Base-by-base conservation (phyloP, 306 rosid genomes). In the Spatholobus suberectus region DNA sequence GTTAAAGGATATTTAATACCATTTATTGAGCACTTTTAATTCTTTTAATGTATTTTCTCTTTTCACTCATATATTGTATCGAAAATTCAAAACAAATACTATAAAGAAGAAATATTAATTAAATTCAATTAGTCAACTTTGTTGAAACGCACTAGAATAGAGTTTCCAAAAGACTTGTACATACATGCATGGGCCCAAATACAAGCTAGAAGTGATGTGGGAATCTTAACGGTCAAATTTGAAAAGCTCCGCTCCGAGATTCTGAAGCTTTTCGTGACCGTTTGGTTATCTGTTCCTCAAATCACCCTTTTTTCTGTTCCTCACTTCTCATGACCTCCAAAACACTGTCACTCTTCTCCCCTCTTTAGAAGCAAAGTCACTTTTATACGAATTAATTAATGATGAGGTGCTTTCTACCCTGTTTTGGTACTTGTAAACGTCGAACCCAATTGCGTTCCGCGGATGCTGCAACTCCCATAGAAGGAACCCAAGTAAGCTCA, bases 321-420 rank as follows among this genome's bases (percentile, higher is more conserved):
- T 63, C 75, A 38, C 18, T n/a, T 23, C 20, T 43, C 41, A 40
- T 12, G 61, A 71, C 15, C 14, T 63, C 67, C 46, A 54, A 18
- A 47, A 35, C 82, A 32, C 40, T 38, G 70, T 14, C 20, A 29
- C 34, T 69, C 35, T 38, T 46, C 27, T 34, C 37, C 63, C 32
- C 24, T 71, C 82, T 78, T 75, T 54, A 63, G 23, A 8, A 34
- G 29, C 34, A 76, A 84, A 87, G 87, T 37, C 46, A 76, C 85
- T 82, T 88, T 83, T n/a, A n/a, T n/a, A n/a, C n/a, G n/a, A n/a
- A 34, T 32, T 4, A 81, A 78, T 68, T 81, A 81, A 89, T 88
- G 1, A 93, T 87, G 97, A 86, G 38, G 70, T 85, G 92, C 92
- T 89, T 89, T 91, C 85, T 41, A 44, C 55, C 84, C 69, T 91